phyloP scores from a whole-genome alignment of 1,284 basidiomycete species.

The Lentinula novae-zelandiae region DNA sequence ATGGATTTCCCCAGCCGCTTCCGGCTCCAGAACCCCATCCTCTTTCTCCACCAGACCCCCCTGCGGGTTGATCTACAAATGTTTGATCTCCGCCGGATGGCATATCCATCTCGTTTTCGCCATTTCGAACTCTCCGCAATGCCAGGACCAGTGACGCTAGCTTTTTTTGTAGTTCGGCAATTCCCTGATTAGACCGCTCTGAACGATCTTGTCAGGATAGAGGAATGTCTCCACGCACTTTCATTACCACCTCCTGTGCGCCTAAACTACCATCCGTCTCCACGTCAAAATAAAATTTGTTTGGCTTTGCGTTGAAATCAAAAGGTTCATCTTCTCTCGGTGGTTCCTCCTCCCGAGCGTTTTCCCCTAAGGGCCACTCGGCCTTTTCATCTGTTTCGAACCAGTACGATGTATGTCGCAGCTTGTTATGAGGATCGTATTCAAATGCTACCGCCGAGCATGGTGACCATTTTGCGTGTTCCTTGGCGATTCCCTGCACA shows the following conservation, averaged over 20 bases:
- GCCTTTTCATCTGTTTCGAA: slow-evolving; percentile 76
- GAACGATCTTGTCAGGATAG: neutral
- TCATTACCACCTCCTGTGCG: slow-evolving; percentile 86
- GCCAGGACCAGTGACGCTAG: slow-evolving; percentile 77
- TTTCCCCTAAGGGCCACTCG: slow-evolving; percentile 84
- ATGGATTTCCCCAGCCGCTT: slow-evolving; percentile 29
- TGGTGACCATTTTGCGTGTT: slow-evolving; percentile 99
- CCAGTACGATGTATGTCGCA: slow-evolving; percentile 97
- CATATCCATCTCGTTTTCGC: slow-evolving; percentile 53
- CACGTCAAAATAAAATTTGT: slow-evolving; percentile 88
- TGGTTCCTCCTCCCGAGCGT: slow-evolving; percentile 80
- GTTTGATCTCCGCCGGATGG: slow-evolving; percentile 24
- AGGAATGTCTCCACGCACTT: slow-evolving; percentile 40
- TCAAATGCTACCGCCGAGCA: slow-evolving; percentile 95
- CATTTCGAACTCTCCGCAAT: slow-evolving; percentile 56
- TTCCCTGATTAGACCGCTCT: slow-evolving; percentile 48
- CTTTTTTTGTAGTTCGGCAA: slow-evolving; percentile 79
- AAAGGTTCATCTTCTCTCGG: slow-evolving; percentile 79
- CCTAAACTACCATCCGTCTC: slow-evolving; percentile 89
- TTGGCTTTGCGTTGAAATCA: slow-evolving; percentile 84
- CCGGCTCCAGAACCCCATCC: slow-evolving; percentile 23
- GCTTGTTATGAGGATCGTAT: slow-evolving; percentile 97
- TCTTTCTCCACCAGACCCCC: slow-evolving; percentile 23
- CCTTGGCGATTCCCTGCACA: slow-evolving; percentile 89
- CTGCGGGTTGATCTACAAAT: slow-evolving; percentile 16